Conservation (phyloP, 2,329 filamentous ascomycete species). For the Exophiala dermatitidis region DNA sequence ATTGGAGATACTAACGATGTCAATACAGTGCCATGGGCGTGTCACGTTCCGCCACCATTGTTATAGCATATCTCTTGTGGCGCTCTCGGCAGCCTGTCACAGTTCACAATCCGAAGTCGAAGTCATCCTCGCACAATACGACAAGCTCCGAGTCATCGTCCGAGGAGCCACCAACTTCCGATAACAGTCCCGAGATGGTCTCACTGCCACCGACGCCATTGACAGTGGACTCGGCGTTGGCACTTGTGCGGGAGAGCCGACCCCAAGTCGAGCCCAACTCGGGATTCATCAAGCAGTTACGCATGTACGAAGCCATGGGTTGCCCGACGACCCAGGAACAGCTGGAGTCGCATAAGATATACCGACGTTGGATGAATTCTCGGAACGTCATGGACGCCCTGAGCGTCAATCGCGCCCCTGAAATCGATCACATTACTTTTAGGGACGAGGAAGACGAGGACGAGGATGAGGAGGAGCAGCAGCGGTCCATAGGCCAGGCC, state of each 20-base stretch:
- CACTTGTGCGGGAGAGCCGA: slow-evolving; percentile 61
- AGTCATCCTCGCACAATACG: neutral
- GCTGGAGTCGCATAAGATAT: slow-evolving; percentile 54
- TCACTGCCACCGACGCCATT: slow-evolving; percentile 46
- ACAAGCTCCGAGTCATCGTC: slow-evolving; percentile 28
- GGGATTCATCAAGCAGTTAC: slow-evolving; percentile 84
- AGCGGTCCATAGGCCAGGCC: slow-evolving; percentile 2
- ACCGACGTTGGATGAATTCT: slow-evolving; percentile 70
- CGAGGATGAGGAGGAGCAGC: slow-evolving; percentile 22
- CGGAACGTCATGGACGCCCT: slow-evolving; percentile 60
- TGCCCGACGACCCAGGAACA: slow-evolving; percentile 63
- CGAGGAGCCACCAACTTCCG: slow-evolving; percentile 18
- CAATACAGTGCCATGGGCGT: slow-evolving; percentile 83
- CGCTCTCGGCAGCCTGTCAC: slow-evolving; percentile 17
- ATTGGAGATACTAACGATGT: slow-evolving; percentile 17
- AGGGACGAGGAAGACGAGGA: slow-evolving; percentile 45
- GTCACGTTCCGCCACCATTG: slow-evolving; percentile 78
- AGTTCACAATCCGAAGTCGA: neutral
- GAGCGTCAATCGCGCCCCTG: slow-evolving; percentile 70
- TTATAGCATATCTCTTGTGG: slow-evolving; percentile 78
- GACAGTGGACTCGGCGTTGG: slow-evolving; percentile 48
- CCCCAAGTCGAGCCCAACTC: slow-evolving; percentile 80
- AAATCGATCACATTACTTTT: slow-evolving; percentile 68
- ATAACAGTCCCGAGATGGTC: slow-evolving; percentile 37
- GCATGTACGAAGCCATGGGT: slow-evolving; percentile 80